phyloP scores from a whole-genome alignment of 2,329 filamentous ascomycete species.

The Cladosporium oxysporum region DNA sequence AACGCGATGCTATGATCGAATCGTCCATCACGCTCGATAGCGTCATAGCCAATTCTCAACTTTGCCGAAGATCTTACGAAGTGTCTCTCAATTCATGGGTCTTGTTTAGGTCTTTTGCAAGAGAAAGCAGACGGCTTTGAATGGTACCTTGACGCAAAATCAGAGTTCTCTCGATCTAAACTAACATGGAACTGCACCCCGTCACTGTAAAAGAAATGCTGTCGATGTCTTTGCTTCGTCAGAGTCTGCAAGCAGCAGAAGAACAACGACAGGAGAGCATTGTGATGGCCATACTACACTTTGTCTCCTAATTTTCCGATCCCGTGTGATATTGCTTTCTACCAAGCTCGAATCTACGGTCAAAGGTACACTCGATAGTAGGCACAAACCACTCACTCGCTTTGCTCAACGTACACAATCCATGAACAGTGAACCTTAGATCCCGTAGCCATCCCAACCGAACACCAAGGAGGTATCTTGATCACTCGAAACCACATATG shows the following conservation, averaged over 20 bases:
- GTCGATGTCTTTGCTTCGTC: background rate
- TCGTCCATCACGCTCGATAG: background rate
- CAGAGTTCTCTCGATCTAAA: too few species aligned
- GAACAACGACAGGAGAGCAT: background rate
- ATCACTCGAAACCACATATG: background rate
- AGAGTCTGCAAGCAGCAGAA: background rate
- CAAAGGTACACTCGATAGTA: background rate
- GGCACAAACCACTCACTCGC: background rate
- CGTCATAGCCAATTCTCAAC: background rate
- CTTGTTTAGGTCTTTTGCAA: too few species aligned
- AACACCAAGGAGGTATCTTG: background rate
- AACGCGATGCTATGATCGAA: background rate
- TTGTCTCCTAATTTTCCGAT: background rate
- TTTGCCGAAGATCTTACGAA: background rate
- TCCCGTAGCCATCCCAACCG: background rate
- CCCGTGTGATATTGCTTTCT: background rate
- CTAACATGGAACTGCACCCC: too few species aligned
- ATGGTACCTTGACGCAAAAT: background rate
- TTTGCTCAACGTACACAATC: background rate
- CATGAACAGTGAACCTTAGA: too few species aligned
- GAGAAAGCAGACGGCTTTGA: too few species aligned
- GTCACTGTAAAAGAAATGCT: too few species aligned
- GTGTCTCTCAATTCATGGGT: too few species aligned
- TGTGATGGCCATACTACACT: background rate
- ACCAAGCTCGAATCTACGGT: background rate